phyloP scores from a whole-genome alignment of 2,329 filamentous ascomycete species.

The Dactylellina leptospora region DNA sequence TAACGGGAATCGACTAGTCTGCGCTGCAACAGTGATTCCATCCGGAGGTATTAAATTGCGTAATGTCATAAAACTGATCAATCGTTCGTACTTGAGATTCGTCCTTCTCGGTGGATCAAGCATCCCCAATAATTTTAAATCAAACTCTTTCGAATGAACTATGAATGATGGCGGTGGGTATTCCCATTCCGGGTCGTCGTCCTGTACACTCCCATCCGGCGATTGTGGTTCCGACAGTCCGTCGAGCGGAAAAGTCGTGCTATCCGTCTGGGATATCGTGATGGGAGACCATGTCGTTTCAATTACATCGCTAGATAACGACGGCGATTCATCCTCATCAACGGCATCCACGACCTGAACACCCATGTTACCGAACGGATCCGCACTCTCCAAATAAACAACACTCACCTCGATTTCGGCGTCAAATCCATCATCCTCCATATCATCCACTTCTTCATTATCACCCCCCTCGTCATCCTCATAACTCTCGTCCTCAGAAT shows the following conservation, averaged over 20 bases:
- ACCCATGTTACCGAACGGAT: no score
- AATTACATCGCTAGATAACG: constrained; percentile 18
- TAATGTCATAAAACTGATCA: constrained; percentile 26
- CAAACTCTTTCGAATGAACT: constrained; percentile 46
- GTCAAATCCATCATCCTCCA: constrained; percentile 15
- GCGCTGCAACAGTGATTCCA: constrained; percentile 38
- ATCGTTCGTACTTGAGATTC: neutral
- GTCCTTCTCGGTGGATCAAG: constrained; percentile 13
- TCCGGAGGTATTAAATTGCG: constrained; percentile 42
- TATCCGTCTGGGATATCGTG: neutral
- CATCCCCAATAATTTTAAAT: constrained; percentile 27
- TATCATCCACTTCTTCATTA: constrained; percentile 21
- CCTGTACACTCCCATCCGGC: neutral
- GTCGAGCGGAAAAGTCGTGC: no score
- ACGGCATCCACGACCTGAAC: no score
- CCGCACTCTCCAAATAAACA: no score
- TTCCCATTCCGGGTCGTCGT: constrained; percentile 31
- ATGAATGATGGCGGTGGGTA: constrained; percentile 31
- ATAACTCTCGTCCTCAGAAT: constrained; percentile 45
- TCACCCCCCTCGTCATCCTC: constrained; percentile 33
- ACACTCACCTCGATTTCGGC: constrained; percentile 20
- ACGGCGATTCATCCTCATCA: neutral
- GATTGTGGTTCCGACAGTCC: no score
- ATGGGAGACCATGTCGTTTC: constrained; percentile 37
- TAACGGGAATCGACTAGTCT: constrained; percentile 28